phyloP scores from a whole-genome alignment of 805 yeast genomes.

The Cyberlindnera lachancei region DNA sequence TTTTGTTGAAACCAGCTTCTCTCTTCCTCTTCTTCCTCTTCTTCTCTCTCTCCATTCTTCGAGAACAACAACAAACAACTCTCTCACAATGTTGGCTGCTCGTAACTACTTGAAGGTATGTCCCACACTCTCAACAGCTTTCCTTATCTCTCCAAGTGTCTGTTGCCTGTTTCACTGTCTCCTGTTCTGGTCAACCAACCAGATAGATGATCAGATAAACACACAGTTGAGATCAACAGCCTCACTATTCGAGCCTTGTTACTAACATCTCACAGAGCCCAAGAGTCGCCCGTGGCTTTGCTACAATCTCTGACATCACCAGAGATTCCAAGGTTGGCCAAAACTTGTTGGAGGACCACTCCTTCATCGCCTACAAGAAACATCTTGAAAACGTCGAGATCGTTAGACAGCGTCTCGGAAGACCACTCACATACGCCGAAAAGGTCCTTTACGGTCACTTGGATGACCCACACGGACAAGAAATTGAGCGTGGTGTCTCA shows the following conservation, averaged over 20 bases:
- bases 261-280: too few relatives aligned
- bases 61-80: background rate
- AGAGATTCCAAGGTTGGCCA: slow-evolving; percentile 71
- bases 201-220: too few relatives aligned
- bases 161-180: too few relatives aligned
- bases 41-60: background rate
- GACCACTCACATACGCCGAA: slow-evolving; percentile 94
- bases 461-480: slow-evolving; percentile 86
- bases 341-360: slow-evolving; percentile 74
- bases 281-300: slow-evolving; percentile 30
- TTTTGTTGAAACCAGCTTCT: background rate
- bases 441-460: slow-evolving; percentile 92
- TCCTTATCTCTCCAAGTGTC: too few relatives aligned
- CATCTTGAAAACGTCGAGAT: slow-evolving; percentile 83
- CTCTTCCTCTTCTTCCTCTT: background rate
- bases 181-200: too few relatives aligned
- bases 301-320: slow-evolving; percentile 35
- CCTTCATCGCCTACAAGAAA: slow-evolving; percentile 87
- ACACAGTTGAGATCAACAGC: too few relatives aligned
- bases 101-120: slow-evolving; percentile 9
- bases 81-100: slow-evolving; percentile 14
- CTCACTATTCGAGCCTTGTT: too few relatives aligned
- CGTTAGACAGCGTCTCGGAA: slow-evolving; percentile 70
- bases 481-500: slow-evolving; percentile 78
- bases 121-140: too few relatives aligned